phyloP scores from a whole-genome alignment of 495 filamentous ascomycete genomes.

The Xylona heveae region DNA sequence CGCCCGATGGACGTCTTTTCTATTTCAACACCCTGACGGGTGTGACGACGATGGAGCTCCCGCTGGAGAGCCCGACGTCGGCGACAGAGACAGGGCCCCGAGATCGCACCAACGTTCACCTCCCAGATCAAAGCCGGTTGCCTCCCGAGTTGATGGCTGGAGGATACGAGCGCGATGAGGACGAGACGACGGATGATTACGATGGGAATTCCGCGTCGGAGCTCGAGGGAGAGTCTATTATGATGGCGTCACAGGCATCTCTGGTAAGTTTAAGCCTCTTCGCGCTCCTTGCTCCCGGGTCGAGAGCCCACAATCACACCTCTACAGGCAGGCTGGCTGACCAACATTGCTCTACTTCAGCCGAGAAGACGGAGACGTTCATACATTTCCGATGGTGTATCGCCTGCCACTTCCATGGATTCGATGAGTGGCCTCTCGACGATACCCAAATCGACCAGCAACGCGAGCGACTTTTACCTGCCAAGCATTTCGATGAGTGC shows the following conservation, averaged over 20 bases:
- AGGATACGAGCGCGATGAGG: slow-evolving; percentile 38
- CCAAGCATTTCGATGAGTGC: slow-evolving; percentile 24
- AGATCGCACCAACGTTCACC: slow-evolving; percentile 68
- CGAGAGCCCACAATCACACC: background rate
- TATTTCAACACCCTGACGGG: slow-evolving; percentile 96
- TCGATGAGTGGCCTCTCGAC: slow-evolving; percentile 46
- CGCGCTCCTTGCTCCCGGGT: background rate
- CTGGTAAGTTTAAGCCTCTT: slow-evolving; percentile 28
- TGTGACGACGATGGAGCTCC: slow-evolving; percentile 79
- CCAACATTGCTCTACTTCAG: no score
- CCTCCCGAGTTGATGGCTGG: slow-evolving; percentile 84
- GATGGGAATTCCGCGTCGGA: slow-evolving; percentile 57
- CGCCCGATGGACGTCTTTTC: slow-evolving; percentile 79
- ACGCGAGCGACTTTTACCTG: slow-evolving; percentile 20
- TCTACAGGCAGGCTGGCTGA: slow-evolving; percentile 19
- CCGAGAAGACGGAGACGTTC: slow-evolving; percentile 44
- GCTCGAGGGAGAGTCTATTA: slow-evolving; percentile 45
- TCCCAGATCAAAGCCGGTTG: slow-evolving; percentile 76
- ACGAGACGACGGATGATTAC: slow-evolving; percentile 52
- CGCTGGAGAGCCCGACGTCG: slow-evolving; percentile 71
- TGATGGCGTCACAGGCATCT: slow-evolving; percentile 36
- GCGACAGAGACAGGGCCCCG: slow-evolving; percentile 64
- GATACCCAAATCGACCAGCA: slow-evolving; percentile 15
- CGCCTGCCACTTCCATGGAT: slow-evolving; percentile 80
- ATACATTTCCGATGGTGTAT: slow-evolving; percentile 47